Evolutionary conservation across 331 rosid genomes (phyloP), one percentile per base, ranked within the genome.

Genomic region (Pyrus hybrid): DNA sequence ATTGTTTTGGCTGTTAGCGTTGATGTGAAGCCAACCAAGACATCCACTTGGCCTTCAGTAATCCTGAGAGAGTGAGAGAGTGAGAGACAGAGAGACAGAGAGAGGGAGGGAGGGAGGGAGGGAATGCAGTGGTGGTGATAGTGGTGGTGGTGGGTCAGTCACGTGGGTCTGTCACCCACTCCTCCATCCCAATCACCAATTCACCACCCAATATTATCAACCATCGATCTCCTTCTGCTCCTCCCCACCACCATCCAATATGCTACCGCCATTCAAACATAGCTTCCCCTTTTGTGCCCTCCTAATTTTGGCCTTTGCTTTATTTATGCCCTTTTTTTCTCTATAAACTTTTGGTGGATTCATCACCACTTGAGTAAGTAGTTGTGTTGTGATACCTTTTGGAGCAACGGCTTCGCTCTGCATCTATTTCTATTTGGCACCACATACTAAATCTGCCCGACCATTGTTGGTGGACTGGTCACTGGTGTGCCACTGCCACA

Each of bases 131-230:
- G 82, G 71, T 65, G 83, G 68, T 17, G n/a, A 51, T 79, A 74
- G 76, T 70, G 82, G 67, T 71, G 78, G 76, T 82, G 89, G 93
- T 84, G 96, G 92, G 93, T 63, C 87, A 72, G 0, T 83, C 96
- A 91, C 89, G 82, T 87, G 91, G 86, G 81, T 74, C 67, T 93
- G 93, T 86, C 91, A 85, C 89, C 97, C 96, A 87, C 90, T 85
- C 37, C 63, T 62, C 81, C 79, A 70, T 64, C 68, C 73, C 79
- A 22, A 25, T 25, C 79, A 78, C 58, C 56, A 60, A 17, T 63
- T 70, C 75, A 74, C 56, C 47, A 66, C 77, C 43, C 57, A 17
- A 51, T 51, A 51, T 16, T 51, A 51, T 51, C 21, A 17, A 9
- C 45, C 45, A 37, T 37, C 13, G 45, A 37, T 37, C 45, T 37